Evolutionary conservation across 768 basidiomycete genomes (phyloP), one percentile per base, ranked within the genome.

Genomic region (Grammothele lineata): DNA sequence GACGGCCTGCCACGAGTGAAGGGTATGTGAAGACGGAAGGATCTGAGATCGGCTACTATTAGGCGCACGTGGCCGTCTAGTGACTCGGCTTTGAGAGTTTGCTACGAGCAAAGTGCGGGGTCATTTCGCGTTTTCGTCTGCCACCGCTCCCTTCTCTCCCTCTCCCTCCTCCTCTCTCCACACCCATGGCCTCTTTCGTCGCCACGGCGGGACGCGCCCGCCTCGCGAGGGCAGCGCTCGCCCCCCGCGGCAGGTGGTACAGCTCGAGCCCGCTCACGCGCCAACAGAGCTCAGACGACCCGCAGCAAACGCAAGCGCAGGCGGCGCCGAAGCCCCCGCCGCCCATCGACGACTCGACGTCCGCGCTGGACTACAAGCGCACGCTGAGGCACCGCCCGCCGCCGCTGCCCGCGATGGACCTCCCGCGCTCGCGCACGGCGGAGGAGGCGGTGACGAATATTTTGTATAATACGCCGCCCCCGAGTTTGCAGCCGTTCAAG

Each of bases 391-490:
- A 71, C 45, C 72, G 84, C 21, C 91, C 92, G 5, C 92, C 92
- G 2, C 89, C 91, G 15, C 75, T 96, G 14, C 93, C 93, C 0
- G 76, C 79, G 10, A 89, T 83, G 64, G 90, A 94, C 60, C 66
- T 88, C n/a, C 92, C 91, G 3, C 78, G 89, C 42, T 73, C 80
- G 11, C 80, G 92, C 39, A 85, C 78, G 9, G 94, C 94, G 17
- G 93, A 96, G 65, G 92, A 98, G 68, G 92, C 95, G 24, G 95
- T 98, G 26, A 94, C 92, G 25, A 97, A 97, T 61, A 97, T 98
- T 58, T 71, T 97, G 12, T 98, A 97, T 71, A 96, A 97, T 61
- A 94, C 93, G 3, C 92, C 91, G 8, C 89, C 92, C 19, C 90
- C 92, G 4, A 92, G 86, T 61, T 65, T 88, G 39, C 89, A 94